Conservation (phyloP, 768 basidiomycete species). For the Collybiopsis confluens region DNA sequence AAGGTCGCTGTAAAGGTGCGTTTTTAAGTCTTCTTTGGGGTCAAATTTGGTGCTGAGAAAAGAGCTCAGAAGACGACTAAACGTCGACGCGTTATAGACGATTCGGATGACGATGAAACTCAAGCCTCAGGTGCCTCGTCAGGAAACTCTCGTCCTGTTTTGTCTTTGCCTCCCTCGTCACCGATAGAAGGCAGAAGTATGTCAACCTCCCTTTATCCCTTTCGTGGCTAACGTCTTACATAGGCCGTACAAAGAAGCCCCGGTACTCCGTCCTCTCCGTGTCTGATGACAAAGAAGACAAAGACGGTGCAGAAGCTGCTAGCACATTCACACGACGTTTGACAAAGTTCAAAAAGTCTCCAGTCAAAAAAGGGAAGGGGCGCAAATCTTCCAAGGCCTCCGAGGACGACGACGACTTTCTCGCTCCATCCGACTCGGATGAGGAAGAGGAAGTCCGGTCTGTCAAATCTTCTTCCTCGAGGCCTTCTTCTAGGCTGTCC, state of each 20-base stretch:
- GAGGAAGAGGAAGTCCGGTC: slow-evolving; percentile 49
- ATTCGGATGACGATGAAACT: too few relatives aligned
- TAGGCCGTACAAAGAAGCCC: slow-evolving; percentile 56
- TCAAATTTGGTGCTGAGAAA: background rate
- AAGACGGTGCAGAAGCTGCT: slow-evolving; percentile 35
- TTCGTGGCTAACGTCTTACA: slow-evolving; percentile 4
- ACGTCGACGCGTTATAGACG: slow-evolving; percentile 72
- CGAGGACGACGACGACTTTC: slow-evolving; percentile 70
- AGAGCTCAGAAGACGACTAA: slow-evolving; percentile 42
- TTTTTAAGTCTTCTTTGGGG: too few relatives aligned
- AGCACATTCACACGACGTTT: slow-evolving; percentile 55
- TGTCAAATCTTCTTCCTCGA: slow-evolving; percentile 46
- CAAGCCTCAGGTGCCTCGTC: slow-evolving; percentile 20
- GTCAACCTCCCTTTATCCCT: slow-evolving; percentile 1
- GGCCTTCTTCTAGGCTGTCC: slow-evolving; percentile 43
- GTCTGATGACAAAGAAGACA: slow-evolving; percentile 49
- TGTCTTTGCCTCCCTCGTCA: slow-evolving; percentile 29
- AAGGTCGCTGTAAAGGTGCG: slow-evolving; percentile 29
- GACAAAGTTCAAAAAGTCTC: slow-evolving; percentile 63
- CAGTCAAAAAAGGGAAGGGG: slow-evolving; percentile 43
- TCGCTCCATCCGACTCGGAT: slow-evolving; percentile 64
- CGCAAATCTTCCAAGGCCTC: slow-evolving; percentile 35
- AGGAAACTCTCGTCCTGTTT: slow-evolving; percentile 17
- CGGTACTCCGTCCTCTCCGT: slow-evolving; percentile 43
- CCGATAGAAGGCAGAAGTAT: slow-evolving; percentile 31